These are phyloP conservation scores for Lipomyces starkeyi DNA, from an alignment of 805 yeast genomes.

Conservation along the genomic window DNA sequence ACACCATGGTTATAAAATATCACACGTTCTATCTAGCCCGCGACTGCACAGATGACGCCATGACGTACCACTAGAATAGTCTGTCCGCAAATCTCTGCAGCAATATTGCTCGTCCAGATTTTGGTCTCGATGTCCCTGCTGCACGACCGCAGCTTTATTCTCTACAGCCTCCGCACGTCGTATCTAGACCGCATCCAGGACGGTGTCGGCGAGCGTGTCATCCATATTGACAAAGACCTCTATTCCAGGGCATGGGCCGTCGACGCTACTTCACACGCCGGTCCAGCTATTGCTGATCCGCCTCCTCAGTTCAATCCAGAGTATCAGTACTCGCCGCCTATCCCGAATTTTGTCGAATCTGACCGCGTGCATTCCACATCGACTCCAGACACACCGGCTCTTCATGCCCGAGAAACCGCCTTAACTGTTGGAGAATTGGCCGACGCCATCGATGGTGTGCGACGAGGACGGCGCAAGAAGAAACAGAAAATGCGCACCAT, in stretches of 20 bases:
- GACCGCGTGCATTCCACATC: slow-evolving; percentile 1
- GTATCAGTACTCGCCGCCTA: slow-evolving; percentile 31
- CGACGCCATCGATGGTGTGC: slow-evolving; percentile 7
- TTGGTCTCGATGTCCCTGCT: slow-evolving; percentile 29
- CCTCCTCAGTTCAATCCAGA: slow-evolving; percentile 25
- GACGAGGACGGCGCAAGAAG: slow-evolving; percentile 7
- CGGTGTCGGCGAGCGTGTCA: slow-evolving; percentile 36
- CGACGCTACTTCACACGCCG: background rate
- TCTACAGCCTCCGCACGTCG: slow-evolving; percentile 27
- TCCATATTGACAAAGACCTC: slow-evolving; percentile 28
- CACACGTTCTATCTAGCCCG: too few species aligned
- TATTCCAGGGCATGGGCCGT: slow-evolving; percentile 27
- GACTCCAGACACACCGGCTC: slow-evolving; percentile 9
- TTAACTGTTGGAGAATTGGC: background rate
- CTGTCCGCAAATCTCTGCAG: background rate
- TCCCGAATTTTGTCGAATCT: slow-evolving; percentile 28
- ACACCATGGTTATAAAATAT: too few species aligned
- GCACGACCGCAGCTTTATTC: slow-evolving; percentile 25
- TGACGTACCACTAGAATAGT: background rate
- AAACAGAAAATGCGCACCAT: background rate
- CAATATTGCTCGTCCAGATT: background rate
- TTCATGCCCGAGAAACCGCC: background rate
- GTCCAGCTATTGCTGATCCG: slow-evolving; percentile 5
- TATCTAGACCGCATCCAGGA: slow-evolving; percentile 31
- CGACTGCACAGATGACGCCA: background rate